Conservation (phyloP, 805 yeast species). For the Saccharomycopsis sp. region DNA sequence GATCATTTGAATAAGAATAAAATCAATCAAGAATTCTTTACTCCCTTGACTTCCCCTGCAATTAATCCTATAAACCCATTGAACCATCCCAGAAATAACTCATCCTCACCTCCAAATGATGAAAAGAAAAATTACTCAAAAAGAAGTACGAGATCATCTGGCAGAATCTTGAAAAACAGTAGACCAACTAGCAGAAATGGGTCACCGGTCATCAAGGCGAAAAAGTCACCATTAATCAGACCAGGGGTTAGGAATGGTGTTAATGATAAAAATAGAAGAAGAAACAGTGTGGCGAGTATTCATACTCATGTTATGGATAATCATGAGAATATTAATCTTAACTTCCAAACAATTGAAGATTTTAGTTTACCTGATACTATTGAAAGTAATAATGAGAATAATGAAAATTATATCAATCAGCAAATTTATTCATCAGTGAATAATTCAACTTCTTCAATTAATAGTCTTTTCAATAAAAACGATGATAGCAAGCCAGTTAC, state of each 20-base stretch:
- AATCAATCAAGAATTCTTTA: constrained; percentile 49
- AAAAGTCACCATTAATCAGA: constrained; percentile 6
- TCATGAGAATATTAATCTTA: background rate
- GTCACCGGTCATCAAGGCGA: constrained; percentile 14
- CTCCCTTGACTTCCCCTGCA: constrained; percentile 72
- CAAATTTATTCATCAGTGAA: constrained; percentile 4
- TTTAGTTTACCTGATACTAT: constrained; percentile 11
- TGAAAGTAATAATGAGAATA: background rate
- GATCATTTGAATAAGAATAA: background rate
- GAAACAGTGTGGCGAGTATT: background rate
- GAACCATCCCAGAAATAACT: background rate
- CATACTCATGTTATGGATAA: background rate
- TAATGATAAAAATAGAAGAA: too few relatives aligned
- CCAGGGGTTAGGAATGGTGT: too few relatives aligned
- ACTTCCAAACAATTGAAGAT: constrained; percentile 9
- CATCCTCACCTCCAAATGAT: background rate
- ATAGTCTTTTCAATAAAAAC: background rate
- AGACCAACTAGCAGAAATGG: constrained; percentile 4
- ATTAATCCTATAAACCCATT: constrained; percentile 45
- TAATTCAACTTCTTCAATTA: too few relatives aligned
- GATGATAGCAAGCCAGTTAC: constrained; percentile 13
- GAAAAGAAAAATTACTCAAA: background rate
- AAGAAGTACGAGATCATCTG: background rate
- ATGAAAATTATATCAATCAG: background rate
- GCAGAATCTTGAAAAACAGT: constrained; percentile 9